Base-by-base conservation (phyloP, 1,284 basidiomycete species). In the Pyrrhoderma lamaoense region DNA sequence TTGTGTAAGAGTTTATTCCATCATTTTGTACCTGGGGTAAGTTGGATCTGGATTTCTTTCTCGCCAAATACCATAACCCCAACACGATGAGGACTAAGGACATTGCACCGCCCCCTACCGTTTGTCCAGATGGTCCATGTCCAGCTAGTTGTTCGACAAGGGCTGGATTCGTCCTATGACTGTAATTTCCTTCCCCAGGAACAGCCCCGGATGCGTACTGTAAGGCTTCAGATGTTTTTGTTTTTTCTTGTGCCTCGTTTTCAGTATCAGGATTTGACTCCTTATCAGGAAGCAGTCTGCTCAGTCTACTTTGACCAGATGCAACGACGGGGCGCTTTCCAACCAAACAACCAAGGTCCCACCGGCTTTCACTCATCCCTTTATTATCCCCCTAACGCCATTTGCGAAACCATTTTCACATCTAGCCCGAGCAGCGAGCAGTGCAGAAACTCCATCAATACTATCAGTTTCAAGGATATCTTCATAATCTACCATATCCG, bases 311-410 rank as follows among this genome's bases (percentile, higher is more conserved):
- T 25, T 49, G 48, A 18, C 40, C 49, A 2, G 53, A 38, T 2
- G 54, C 43, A 14, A 40, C 54, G 16, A 85, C 63, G 21, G 64
- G 67, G 11, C 76, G 69, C 42, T 82, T 72, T 27, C 85, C 85
- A 11, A 77, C 74, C 3, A 84, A 64, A 62, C 85, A 88, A 7
- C 73, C 69, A 2, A 71, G 68, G 58, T 84, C 73, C 35, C 64
- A 66, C 57, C 63, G 27, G 27, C 27, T 70, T 16, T 65, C 72
- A n/a, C n/a, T n/a, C n/a, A 8, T 40, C 38, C 5, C 38, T 5
- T 22, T 8, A 5, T 40, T 40, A 14, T 16, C 38, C n/a, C 5
- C 7, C 11, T 5, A 31, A 11, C 38, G 38, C 14, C n/a, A 16
- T 14, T 40, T 40, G 38, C 5, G 38, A 40, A 40, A 14, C 38